Evolutionary conservation across 2,329 filamentous ascomycete genomes (phyloP).

Genomic region (Trichoderma brevicompactum): DNA sequence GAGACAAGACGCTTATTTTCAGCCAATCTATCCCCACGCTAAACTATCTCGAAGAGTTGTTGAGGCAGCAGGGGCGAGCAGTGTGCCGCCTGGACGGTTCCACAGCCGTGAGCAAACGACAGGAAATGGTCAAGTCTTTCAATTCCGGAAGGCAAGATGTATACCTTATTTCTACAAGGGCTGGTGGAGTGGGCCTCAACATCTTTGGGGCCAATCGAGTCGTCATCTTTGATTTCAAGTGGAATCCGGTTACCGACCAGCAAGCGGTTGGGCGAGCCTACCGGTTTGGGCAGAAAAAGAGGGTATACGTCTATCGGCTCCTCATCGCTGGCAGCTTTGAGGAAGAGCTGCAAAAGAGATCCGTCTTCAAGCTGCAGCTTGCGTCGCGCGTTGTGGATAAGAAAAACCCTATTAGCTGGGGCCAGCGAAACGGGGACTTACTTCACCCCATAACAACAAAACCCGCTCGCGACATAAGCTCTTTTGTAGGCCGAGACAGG

Average conservation of each 20-base stretch:
- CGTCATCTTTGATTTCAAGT: constrained; percentile 82
- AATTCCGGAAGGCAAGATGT: constrained; percentile 62
- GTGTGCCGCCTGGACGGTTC: constrained; percentile 69
- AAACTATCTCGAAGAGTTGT: constrained; percentile 66
- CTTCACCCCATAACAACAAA: constrained; percentile 62
- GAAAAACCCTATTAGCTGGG: constrained; percentile 72
- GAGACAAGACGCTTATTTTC: constrained; percentile 82
- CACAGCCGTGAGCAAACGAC: constrained; percentile 61
- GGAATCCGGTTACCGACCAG: constrained; percentile 79
- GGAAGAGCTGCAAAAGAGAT: constrained; percentile 70
- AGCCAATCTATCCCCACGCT: constrained; percentile 73
- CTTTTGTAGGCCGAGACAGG: constrained; percentile 64
- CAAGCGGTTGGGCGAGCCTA: constrained; percentile 88
- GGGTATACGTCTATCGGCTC: constrained; percentile 84
- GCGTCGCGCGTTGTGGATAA: constrained; percentile 81
- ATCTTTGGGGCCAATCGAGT: constrained; percentile 83
- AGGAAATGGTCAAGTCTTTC: constrained; percentile 69
- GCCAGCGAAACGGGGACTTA: constrained; percentile 57
- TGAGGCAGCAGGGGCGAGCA: constrained; percentile 54
- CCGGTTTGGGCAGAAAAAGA: constrained; percentile 79
- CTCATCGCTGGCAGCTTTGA: constrained; percentile 80
- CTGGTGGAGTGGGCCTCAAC: constrained; percentile 83
- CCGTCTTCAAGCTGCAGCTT: constrained; percentile 82
- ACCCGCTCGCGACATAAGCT: constrained; percentile 54
- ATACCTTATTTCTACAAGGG: constrained; percentile 81